Evolutionary conservation across 768 basidiomycete species (phyloP), one percentile per base, ranked within the genome.

Genomic region (Mycena metata): DNA sequence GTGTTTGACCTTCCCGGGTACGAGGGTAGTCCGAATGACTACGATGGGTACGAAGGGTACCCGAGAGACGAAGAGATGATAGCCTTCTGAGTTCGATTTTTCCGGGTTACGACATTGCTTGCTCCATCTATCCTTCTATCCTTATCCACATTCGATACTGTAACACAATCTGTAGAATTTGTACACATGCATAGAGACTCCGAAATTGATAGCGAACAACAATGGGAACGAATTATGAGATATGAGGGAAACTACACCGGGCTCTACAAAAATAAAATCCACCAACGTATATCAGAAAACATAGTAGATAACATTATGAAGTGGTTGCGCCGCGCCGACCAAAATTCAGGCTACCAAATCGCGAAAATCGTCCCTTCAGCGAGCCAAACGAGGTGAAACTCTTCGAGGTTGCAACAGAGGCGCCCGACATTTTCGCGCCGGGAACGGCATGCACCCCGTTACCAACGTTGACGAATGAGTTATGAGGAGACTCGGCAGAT

Each of bases 401-500:
- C 56, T 89, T 89, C 3, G 92, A 91, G 21, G 85, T 84, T 66
- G 87, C 85, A 16, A 89, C 82, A 13, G 91, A 92, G 15, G 86
- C 85, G 3, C 86, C 86, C 6, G 90, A 86, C 58, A 79, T 77
- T 67, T 84, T 83, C 1, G 83, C 81, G 13, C 78, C 78, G 30
- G 76, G 72, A 12, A 78, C 75, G 43, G 79, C 73, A 76, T 85
- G 77, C 73, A 84, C 72, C 7, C 81, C 83, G 64, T 88, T 88
- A 10, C 85, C 89, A 15, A 92, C 89, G 67, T 93, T 92, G 61
- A 93, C 89, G 76, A 92, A 85, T 12, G 93, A 95, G 71, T 91
- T 88, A 47, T 88, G 91, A 30, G 88, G 90, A 2, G 93, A 94
- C 72, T 88, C 89, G 17, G 82, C 83, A 9, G 89, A 91, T 23